Base-by-base conservation (phyloP, 2,329 filamentous ascomycete species). In the Neocatenulostroma microsporum region DNA sequence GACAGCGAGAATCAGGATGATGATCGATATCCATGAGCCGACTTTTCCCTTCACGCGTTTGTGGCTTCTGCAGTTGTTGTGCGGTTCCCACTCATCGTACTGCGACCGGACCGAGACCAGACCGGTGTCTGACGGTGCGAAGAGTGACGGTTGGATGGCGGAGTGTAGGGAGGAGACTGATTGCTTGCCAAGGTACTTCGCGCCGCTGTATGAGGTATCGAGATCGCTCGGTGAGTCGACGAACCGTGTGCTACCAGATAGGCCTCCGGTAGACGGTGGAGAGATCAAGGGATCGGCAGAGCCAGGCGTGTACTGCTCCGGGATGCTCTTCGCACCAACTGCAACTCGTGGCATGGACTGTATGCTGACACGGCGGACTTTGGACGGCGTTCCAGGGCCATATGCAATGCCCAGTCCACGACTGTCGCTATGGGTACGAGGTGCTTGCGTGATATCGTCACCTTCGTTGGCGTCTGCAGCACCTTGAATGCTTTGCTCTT, bases 1-100 rank as follows among this genome's bases (percentile, higher is more conserved):
- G 1, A 82, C 35, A 8, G 76, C 78, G 4, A 69, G 55, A 2
- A 58, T 32, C 6, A 69, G 42, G 10, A 68, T 55, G 5, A 50
- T 53, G 9, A 62, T 44, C 5, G 63, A 61, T 8, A 79, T 59
- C 72, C 73, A 79, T 5, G 34, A 42, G 23, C 34, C 41, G 20
- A 35, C 30, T n/a, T 34, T 37, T 21, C 31, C 35, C 21, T 38
- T 41, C 28, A 50, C 42, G 4, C 40, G 36, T 27, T 34, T 32
- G 10, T 38, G 31, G 29, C 45, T 51, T 10, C 39, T 34, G 24
- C 50, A 51, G 12, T 49, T 30, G 9, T 52, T 30, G n/a, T 51
- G 42, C 3, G 47, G 47, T 25, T 42, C 44, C 18, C 48, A 54
- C 3, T 54, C 46, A 9, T 54, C 42, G 33, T 52, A 51, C 21